These are phyloP conservation scores for Garcia nutans DNA, from an alignment of 345 rosid species.

Conservation along the genomic window DNA sequence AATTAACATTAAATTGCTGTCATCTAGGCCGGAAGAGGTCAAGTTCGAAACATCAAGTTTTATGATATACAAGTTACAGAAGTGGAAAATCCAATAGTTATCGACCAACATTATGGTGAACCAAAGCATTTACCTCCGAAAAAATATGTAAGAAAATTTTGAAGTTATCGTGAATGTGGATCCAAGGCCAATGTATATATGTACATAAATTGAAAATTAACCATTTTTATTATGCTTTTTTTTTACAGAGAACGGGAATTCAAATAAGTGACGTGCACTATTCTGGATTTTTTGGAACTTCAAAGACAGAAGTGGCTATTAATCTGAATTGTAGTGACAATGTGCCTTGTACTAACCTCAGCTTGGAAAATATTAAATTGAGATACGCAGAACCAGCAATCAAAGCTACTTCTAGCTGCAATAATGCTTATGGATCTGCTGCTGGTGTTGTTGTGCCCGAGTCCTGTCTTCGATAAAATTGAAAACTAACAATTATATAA, in stretches of 20 bases:
- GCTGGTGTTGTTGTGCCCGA: slow-evolving; percentile 15
- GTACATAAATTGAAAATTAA: too few relatives aligned
- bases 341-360: slow-evolving; percentile 31
- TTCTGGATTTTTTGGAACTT: slow-evolving; percentile 27
- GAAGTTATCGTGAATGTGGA: too few relatives aligned
- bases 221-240: not conserved
- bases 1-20: not conserved
- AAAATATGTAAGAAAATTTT: slow-evolving; percentile 1
- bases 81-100: slow-evolving; percentile 30
- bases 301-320: slow-evolving; percentile 32
- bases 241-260: slow-evolving; percentile 31
- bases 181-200: not conserved
- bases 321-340: slow-evolving; percentile 36
- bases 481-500: too few relatives aligned
- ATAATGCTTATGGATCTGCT: slow-evolving; percentile 32
- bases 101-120: slow-evolving; percentile 35
- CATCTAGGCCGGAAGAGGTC: slow-evolving; percentile 26
- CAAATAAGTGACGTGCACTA: slow-evolving; percentile 32
- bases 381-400: slow-evolving; percentile 7
- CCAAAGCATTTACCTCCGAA: too few relatives aligned
- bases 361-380: slow-evolving; percentile 19
- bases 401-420: slow-evolving; percentile 26
- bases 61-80: slow-evolving; percentile 22
- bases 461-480: not conserved
- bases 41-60: slow-evolving; percentile 25